Conservation (phyloP, 2,329 filamentous ascomycete genomes). For the Paecilomyces dactylethromorphus region DNA sequence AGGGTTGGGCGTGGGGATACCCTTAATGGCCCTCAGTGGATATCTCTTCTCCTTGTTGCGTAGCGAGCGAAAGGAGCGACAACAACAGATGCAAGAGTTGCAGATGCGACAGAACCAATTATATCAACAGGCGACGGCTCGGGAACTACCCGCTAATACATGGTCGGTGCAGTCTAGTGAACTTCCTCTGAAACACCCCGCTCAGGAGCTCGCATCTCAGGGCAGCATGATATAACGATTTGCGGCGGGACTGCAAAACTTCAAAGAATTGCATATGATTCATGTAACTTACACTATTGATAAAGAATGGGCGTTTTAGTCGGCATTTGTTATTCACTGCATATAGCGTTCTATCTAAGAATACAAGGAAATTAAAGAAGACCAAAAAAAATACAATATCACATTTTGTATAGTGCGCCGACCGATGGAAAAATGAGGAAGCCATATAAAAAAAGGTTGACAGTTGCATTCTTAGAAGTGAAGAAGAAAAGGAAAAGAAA, state of each 20-base stretch:
- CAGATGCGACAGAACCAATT: neutral
- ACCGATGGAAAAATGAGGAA: too few species aligned
- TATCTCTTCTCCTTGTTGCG: neutral
- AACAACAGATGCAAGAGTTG: neutral
- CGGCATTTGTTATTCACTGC: too few species aligned
- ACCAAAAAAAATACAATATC: too few species aligned
- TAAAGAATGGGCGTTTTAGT: neutral
- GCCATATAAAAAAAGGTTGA: too few species aligned
- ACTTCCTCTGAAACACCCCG: neutral
- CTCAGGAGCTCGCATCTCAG: neutral
- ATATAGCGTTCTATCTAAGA: too few species aligned
- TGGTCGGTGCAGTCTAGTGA: neutral
- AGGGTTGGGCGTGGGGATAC: neutral
- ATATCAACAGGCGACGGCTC: neutral
- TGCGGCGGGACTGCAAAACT: neutral
- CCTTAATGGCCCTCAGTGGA: neutral
- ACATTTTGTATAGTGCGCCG: too few species aligned
- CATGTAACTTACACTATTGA: neutral
- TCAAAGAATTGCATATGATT: neutral
- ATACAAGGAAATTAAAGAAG: too few species aligned
- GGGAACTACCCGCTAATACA: neutral
- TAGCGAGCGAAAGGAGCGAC: neutral
- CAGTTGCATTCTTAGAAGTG: too few species aligned
- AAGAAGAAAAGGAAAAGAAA: too few species aligned
- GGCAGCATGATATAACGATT: neutral